These are phyloP conservation scores for Lonicera japonica DNA, from an alignment of 129 eudicot species.

Conservation along the genomic window DNA sequence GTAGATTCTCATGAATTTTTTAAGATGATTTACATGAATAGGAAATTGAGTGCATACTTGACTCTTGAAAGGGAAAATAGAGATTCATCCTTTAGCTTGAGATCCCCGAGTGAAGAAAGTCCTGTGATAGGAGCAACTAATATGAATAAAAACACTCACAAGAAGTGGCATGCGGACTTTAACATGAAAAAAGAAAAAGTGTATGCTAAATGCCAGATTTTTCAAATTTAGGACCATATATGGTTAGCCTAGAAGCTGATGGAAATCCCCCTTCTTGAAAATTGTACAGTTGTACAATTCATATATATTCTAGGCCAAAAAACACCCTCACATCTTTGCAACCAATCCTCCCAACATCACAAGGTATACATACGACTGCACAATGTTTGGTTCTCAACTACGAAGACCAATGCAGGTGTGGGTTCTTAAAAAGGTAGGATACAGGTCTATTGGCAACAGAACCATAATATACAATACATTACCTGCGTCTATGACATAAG, in stretches of 20 bases:
- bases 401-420: too few relatives aligned
- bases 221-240: not conserved
- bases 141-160: not conserved
- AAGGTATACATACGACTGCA: too few relatives aligned
- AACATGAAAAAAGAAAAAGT: not conserved
- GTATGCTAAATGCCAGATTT: not conserved
- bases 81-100: slow-evolving; percentile 35
- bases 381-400: too few relatives aligned
- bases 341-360: too few relatives aligned
- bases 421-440: too few relatives aligned
- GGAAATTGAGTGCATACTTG: slow-evolving; percentile 26
- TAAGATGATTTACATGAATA: not conserved
- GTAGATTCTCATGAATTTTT: not conserved
- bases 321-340: too few relatives aligned
- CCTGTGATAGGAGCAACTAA: slow-evolving; percentile 15
- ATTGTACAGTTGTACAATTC: too few relatives aligned
- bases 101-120: slow-evolving; percentile 32
- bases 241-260: not conserved
- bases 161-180: not conserved
- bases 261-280: not conserved
- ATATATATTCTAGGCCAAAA: too few relatives aligned
- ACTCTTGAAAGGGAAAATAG: slow-evolving; percentile 45
- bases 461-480: too few relatives aligned
- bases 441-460: too few relatives aligned
- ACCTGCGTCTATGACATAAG: too few relatives aligned